phyloP scores from a whole-genome alignment of 2,329 filamentous ascomycete species.

The Scedosporium minutisporum region DNA sequence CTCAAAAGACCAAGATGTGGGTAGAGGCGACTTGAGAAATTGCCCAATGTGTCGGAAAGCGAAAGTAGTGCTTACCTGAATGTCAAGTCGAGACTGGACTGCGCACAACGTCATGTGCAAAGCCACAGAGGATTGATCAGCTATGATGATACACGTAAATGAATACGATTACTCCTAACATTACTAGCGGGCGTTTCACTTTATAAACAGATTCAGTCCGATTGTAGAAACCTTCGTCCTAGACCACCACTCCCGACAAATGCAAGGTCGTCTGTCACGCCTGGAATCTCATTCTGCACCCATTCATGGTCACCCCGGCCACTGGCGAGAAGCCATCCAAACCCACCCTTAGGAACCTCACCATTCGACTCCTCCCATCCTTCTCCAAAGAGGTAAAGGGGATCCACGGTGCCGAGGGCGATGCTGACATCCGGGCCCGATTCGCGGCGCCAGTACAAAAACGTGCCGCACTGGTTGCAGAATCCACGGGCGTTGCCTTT shows the following conservation, averaged over 20 bases:
- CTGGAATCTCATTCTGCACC: slow-evolving; percentile 11
- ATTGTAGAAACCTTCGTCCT: not conserved
- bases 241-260: not conserved
- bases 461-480: slow-evolving; percentile 38
- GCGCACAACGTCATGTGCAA: too few species aligned
- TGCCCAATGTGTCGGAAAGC: too few species aligned
- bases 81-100: too few species aligned
- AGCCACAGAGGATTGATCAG: too few species aligned
- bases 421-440: slow-evolving; percentile 20
- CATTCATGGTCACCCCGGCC: slow-evolving; percentile 10
- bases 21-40: too few species aligned
- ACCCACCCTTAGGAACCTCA: slow-evolving; percentile 10
- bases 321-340: slow-evolving; percentile 9
- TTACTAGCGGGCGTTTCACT: too few species aligned
- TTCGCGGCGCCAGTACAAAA: slow-evolving; percentile 34
- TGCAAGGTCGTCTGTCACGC: slow-evolving; percentile 10
- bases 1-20: too few species aligned
- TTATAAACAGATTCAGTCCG: too few species aligned
- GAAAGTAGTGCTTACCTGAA: too few species aligned
- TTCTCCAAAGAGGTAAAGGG: slow-evolving; percentile 10
- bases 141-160: too few species aligned
- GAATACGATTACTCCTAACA: too few species aligned
- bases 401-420: slow-evolving; percentile 34
- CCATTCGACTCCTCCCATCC: slow-evolving; percentile 9
- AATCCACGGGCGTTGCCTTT: slow-evolving; percentile 34